Base-by-base conservation (phyloP, 176 grass and related monocot genomes). In the Oryza brachyantha region DNA sequence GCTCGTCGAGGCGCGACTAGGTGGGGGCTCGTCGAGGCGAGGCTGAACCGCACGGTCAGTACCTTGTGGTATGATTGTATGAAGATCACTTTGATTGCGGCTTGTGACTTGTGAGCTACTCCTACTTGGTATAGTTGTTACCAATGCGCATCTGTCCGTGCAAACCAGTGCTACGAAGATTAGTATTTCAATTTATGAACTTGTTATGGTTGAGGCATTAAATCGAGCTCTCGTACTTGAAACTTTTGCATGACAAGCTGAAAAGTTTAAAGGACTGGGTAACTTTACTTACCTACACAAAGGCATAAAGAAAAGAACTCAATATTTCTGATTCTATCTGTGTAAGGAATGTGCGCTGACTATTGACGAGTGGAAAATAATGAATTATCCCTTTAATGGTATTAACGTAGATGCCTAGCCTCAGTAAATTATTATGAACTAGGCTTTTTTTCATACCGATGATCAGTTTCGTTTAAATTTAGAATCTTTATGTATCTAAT, bases 41-140 rank as follows among this genome's bases (percentile, higher is more conserved):
- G 45, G 7, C 58, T 89, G 59, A 89, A 89, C 75, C 71, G 77
- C 27, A 81, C 71, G 77, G 82, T 89, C 70, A 89, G 82, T 89
- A 37, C 67, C 16, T 59, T 14, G 43, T 54, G 9, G 7, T 46
- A 62, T 55, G 13, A 4, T 46, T 24, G 1, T 46, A 26, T 66
- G 39, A 31, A 24, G 17, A 65, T 54, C 26, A 19, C 19, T 37
- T 45, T 61, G 17, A 22, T 26, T 41, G 54, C 26, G 17, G n/a
- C 4, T 17, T 54, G 6, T 54, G 50, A 19, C 50, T 54, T n/a
- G n/a, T n/a, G n/a, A n/a, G n/a, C n/a, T n/a, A n/a, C n/a, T n/a
- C n/a, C n/a, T n/a, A n/a, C n/a, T n/a, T n/a, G n/a, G n/a, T n/a
- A n/a, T n/a, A n/a, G n/a, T n/a, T n/a, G n/a, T n/a, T n/a, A n/a